Evolutionary conservation across 352 stramenopile species (phyloP), one percentile per base, ranked within the genome.

Genomic region (Globisporangium splendens): DNA sequence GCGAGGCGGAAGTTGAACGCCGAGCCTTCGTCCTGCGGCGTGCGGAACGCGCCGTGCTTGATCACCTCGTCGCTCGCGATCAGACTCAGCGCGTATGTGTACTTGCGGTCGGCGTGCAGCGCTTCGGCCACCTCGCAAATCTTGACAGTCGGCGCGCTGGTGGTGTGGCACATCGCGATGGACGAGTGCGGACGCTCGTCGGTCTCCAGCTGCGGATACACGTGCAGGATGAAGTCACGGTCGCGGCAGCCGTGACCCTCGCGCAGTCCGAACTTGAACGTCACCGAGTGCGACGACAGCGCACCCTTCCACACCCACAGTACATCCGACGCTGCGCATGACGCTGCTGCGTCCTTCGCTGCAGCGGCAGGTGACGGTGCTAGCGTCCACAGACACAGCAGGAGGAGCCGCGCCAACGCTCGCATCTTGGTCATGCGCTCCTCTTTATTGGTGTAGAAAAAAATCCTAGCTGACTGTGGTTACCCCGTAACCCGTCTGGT

Each of bases 271-370:
- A 91, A 66, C 48, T 87, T 88, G 62, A 93, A 89, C n/a, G 51
- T 69, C 33, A 93, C 63, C 3, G 80, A 89, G 31, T 79, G 69
- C 43, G 80, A 73, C 46, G 80, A 79, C 42, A 93, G 62, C 38
- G 79, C 79, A 53, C 83, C 83, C 39, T 75, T 86, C 83, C 83
- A 93, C 14, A 93, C 28, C 83, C 83, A 93, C 33, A 83, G 43
- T 50, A 90, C 78, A 43, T 89, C 79, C 24, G 24, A 31, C 2
- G 5, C 24, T 31, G 24, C 24, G 24, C 24, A n/a, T n/a, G n/a
- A 31, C 24, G 24, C 24, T 2, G 2, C 24, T 5, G 2, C 24
- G 24, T 31, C 5, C 24, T 31, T 2, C n/a, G n/a, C n/a, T 31
- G 24, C 24, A 31, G 24, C 24, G 24, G 24, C 24, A 31, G 2